Conservation (phyloP, 371 early-diverging fungal genomes). For the Syncephalis plumigaleata region DNA sequence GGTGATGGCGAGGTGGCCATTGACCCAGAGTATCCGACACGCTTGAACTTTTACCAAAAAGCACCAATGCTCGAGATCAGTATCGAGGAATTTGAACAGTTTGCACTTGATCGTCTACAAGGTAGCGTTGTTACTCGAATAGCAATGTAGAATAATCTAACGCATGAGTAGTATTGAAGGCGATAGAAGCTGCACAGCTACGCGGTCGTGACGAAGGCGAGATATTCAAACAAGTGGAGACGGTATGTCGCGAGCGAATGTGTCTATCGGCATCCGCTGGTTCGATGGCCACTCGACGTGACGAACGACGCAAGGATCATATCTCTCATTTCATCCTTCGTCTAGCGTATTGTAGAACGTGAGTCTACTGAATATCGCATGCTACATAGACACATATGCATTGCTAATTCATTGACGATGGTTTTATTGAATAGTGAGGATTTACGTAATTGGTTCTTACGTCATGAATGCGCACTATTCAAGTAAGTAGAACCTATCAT, state of each 20-base stretch:
- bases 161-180: constrained; percentile 43
- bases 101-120: constrained; percentile 83
- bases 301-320: constrained; percentile 80
- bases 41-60: constrained; percentile 53
- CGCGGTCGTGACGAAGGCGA: constrained; percentile 49
- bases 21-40: not conserved
- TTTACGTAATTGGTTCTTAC: constrained; percentile 75
- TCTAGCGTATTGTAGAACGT: constrained; percentile 80
- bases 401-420: too few species aligned
- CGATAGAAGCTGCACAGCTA: constrained; percentile 62
- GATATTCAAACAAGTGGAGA: constrained; percentile 29
- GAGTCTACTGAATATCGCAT: not conserved
- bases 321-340: constrained; percentile 85
- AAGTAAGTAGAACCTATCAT: too few species aligned
- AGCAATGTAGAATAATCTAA: not conserved
- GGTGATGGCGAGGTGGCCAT: too few species aligned
- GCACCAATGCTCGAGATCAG: constrained; percentile 66
- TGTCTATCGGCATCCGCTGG: too few species aligned
- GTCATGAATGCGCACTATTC: constrained; percentile 73
- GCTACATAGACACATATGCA: not conserved
- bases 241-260: constrained; percentile 37
- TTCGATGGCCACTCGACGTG: constrained; percentile 27
- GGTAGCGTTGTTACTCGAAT: constrained; percentile 16
- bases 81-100: constrained; percentile 80
- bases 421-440: constrained; percentile 35